Evolutionary conservation across 176 grass and related monocot genomes (phyloP), one percentile per base, ranked within the genome.

Genomic region (Areca catechu): DNA sequence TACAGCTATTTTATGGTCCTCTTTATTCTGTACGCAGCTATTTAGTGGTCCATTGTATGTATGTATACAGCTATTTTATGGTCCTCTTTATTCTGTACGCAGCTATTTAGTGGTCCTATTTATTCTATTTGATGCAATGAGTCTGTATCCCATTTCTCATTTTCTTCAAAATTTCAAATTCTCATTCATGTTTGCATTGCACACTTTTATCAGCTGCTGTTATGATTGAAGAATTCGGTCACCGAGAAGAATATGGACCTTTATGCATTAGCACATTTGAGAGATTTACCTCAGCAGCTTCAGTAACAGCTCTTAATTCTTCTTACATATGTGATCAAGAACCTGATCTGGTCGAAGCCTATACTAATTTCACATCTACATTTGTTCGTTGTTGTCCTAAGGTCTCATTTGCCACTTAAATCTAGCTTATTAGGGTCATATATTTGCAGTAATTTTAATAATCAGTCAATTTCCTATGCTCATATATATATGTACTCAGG

Each of bases 311-410:
- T 69, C 84, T 96, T 30, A 85, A 73, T 81, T 91, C 72, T 58
- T 81, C 86, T 68, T 88, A 97, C 60, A 78, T 77, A 55, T 91
- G 86, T 84, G 92, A 97, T 67, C 83, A 90, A 90, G 92, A 91
- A 85, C 83, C 92, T 54, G 86, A 97, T 77, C 72, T 97, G 62
- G 74, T 88, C 52, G 92, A 97, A 88, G 86, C 86, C 7, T 97
- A 88, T 77, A 71, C 71, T 53, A 79, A 69, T 71, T 97, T 97
- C 63, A 66, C 86, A 71, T 97, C 86, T 72, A 63, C 74, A 71
- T 97, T 91, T 69, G 62, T 97, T 55, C 73, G 78, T 30, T 88
- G 80, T 75, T 97, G 92, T 71, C 75, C 77, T 64, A 97, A 97
- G 86, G 92, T 97, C 61, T 54, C 23, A 50, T 48, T 56, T 86